A percentile compares a stretch with the other conserved stretches of the same genome.
Conservation (phyloP, 495 filamentous ascomycete species). For the Talaromyces ruber region DNA sequence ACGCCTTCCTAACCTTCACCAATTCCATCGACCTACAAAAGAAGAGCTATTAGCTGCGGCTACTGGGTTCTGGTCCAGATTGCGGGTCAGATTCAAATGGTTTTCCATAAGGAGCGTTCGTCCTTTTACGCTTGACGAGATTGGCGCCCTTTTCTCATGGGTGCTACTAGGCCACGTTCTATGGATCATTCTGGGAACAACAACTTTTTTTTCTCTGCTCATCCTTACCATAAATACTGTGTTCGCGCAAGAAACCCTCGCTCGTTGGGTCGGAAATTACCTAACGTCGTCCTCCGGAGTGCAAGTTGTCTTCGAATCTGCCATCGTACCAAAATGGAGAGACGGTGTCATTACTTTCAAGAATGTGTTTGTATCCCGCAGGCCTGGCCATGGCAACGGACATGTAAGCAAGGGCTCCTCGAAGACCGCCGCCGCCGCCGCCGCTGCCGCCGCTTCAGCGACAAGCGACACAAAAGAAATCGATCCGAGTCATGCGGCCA, state of each 20-base stretch:
- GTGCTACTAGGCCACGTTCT: slow-evolving; percentile 85
- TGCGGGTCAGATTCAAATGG: slow-evolving; percentile 95
- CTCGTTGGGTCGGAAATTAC: slow-evolving; percentile 90
- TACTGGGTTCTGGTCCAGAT: slow-evolving; percentile 84
- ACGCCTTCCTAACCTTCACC: slow-evolving; percentile 60
- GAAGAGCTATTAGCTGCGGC: slow-evolving; percentile 89
- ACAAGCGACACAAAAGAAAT: slow-evolving; percentile 26
- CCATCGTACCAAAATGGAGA: slow-evolving; percentile 92
- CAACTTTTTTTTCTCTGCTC: slow-evolving; percentile 88
- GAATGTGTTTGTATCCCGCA: slow-evolving; percentile 90
- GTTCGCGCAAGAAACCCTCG: slow-evolving; percentile 93
- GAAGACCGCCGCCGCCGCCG: slow-evolving; percentile 75
- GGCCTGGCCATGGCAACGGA: slow-evolving; percentile 68
- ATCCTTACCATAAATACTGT: slow-evolving; percentile 92
- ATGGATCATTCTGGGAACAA: slow-evolving; percentile 92
- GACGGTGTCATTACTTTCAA: slow-evolving; percentile 92
- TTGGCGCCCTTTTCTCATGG: slow-evolving; percentile 92
- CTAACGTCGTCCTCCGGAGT: slow-evolving; percentile 88
- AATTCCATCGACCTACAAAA: slow-evolving; percentile 78
- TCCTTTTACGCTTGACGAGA: slow-evolving; percentile 95
- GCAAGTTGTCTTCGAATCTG: slow-evolving; percentile 96
- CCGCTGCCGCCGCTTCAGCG: slow-evolving; percentile 43
- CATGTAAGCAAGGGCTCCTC: slow-evolving; percentile 92
- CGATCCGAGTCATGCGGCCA: slow-evolving; percentile 12
- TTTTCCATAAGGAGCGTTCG: slow-evolving; percentile 87